These are phyloP conservation scores for Neonectria neomacrospora DNA, from an alignment of 2,329 filamentous ascomycete genomes.

Conservation along the genomic window DNA sequence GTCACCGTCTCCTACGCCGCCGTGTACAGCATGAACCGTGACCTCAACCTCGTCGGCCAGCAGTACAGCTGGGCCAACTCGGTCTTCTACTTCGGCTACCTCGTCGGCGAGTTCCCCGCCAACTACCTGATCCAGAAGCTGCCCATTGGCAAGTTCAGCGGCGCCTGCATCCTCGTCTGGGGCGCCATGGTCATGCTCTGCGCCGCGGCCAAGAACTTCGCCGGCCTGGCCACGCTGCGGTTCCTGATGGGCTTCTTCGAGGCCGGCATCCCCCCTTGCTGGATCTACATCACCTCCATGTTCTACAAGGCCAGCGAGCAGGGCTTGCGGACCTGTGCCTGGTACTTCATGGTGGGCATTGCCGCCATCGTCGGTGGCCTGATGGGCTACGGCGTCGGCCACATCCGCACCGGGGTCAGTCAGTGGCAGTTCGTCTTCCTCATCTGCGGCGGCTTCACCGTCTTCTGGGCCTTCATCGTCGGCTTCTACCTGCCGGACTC, in stretches of 20 bases:
- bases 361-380: constrained; percentile 71
- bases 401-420: constrained; percentile 62
- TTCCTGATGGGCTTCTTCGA: constrained; percentile 32
- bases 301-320: neutral
- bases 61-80: constrained; percentile 48
- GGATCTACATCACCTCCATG: neutral
- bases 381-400: constrained; percentile 68
- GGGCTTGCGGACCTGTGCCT: constrained; percentile 5
- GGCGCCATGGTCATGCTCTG: constrained; percentile 52
- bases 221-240: constrained; percentile 32
- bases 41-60: constrained; percentile 41
- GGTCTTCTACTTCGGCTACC: constrained; percentile 63
- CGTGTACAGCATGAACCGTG: constrained; percentile 66
- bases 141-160: constrained; percentile 58
- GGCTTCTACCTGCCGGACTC: constrained; percentile 70
- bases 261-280: neutral
- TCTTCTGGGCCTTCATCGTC: constrained; percentile 65
- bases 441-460: constrained; percentile 67
- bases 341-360: constrained; percentile 59
- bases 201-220: constrained; percentile 50
- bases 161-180: constrained; percentile 34
- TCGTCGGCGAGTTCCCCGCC: constrained; percentile 55
- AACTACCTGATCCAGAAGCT: constrained; percentile 56
- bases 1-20: constrained; percentile 64
- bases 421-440: constrained; percentile 69